Base-by-base conservation (phyloP, 2,329 filamentous ascomycete genomes). In the Fusarium lyarnte region DNA sequence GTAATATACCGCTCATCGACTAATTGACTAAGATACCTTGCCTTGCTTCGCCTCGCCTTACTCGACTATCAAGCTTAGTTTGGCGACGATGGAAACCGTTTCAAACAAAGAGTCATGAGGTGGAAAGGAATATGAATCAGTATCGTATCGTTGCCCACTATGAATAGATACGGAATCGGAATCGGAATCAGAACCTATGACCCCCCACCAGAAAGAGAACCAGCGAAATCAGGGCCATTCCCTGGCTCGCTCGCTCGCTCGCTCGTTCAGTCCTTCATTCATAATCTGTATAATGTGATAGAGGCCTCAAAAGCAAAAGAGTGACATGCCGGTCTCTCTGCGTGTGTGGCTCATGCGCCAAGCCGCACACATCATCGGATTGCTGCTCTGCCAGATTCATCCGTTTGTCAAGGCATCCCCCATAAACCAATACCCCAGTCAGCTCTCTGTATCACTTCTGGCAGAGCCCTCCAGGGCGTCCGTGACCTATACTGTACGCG, bases 291-390 rank as follows among this genome's bases (percentile, higher is more conserved):
- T 36, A 58, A 51, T 31, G n/a, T 49, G 47, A 58, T 39, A 63
- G 45, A 73, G 57, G 60, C 49, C 62, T 55, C 55, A 58, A 66
- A 38, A 42, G n/a, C 25, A 33, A 42, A 16, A 5, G 33, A 53
- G 27, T 25, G 23, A 17, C 33, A 49, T 25, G 51, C 21, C 21
- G 27, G 16, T 11, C 36, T 70, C 49, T 63, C 58, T 52, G 25
- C 45, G 55, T 60, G 62, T 57, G 42, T 53, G 58, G 41, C 62
- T 70, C 67, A 71, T 74, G 72, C 66, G 63, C 70, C 66, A 75
- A 75, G 63, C 57, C 63, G 60, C 70, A 67, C 63, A 58, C 66
- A 67, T 69, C 63, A 72, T 63, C 54, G 59, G 52, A 49, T 66
- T 63, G 53, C 53, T 57, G 60, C 43, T 59, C 47, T 27, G 43